A percentile compares a stretch with the other conserved stretches of the same genome.
These are phyloP conservation scores for Aspergillus mulundensis DNA, from an alignment of 495 filamentous ascomycete species.

Conservation along the genomic window DNA sequence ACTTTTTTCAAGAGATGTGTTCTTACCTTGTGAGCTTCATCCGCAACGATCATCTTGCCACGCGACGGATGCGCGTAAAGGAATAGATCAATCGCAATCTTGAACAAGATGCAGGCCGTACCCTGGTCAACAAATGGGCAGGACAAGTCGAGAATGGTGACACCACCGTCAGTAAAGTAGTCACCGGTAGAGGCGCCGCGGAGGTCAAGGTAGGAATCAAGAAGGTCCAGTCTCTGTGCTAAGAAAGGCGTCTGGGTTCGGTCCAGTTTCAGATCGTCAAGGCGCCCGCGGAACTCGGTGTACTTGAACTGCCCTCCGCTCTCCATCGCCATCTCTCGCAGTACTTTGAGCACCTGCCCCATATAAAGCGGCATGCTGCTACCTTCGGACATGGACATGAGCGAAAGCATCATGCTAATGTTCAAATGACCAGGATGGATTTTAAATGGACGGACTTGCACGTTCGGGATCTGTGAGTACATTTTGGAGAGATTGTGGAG, in stretches of 20 bases:
- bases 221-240: conserved; percentile 34
- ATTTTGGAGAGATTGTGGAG: conserved; percentile 39
- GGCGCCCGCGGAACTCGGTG: conserved; percentile 22
- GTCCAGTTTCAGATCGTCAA: conserved; percentile 20
- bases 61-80: conserved; percentile 42
- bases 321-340: conserved; percentile 57
- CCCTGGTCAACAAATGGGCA: conserved; percentile 64
- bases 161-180: conserved; percentile 41
- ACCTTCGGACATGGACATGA: conserved; percentile 50
- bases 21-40: conserved; percentile 38
- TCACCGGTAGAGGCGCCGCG: conserved; percentile 4
- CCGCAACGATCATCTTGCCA: conserved; percentile 50
- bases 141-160: conserved; percentile 71
- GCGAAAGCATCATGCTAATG: conserved; percentile 57
- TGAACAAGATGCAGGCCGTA: conserved; percentile 65
- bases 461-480: conserved; percentile 37
- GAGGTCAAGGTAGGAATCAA: conserved; percentile 42
- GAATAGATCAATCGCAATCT: conserved; percentile 61
- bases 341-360: conserved; percentile 38
- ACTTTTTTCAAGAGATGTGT: too few species aligned
- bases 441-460: conserved; percentile 26
- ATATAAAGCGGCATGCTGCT: conserved; percentile 51
- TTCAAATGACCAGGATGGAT: conserved; percentile 32
- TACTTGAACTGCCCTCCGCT: conserved; percentile 49
- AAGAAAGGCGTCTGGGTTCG: conserved; percentile 30